Evolutionary conservation across 2,329 filamentous ascomycete species (phyloP).

Genomic region (Aspergillus fijiensis): DNA sequence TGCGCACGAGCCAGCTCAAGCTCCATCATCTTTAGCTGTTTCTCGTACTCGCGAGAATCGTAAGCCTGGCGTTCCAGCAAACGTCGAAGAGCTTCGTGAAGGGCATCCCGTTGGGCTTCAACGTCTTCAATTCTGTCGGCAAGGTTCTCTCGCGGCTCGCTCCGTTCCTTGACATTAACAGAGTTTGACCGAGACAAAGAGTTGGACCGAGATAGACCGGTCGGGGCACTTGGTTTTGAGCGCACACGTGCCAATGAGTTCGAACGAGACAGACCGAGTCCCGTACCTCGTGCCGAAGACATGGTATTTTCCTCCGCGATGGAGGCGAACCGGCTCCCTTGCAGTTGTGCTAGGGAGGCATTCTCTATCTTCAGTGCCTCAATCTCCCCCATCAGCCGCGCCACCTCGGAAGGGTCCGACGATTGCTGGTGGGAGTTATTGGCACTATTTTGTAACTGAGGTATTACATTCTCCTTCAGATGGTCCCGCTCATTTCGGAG

Average conservation of each 20-base stretch:
- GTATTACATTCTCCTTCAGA: constrained; percentile 82
- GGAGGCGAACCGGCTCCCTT: constrained; percentile 54
- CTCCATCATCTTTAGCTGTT: constrained; percentile 75
- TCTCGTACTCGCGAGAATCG: constrained; percentile 79
- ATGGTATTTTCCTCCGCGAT: constrained; percentile 59
- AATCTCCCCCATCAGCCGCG: constrained; percentile 84
- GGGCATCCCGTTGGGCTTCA: constrained; percentile 86
- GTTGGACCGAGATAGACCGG: constrained; percentile 41
- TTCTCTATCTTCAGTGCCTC: constrained; percentile 60
- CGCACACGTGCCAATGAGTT: constrained; percentile 64
- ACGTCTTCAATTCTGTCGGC: constrained; percentile 86
- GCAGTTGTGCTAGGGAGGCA: constrained; percentile 48
- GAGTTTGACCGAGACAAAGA: constrained; percentile 62
- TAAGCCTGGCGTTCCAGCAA: constrained; percentile 82
- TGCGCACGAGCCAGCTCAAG: constrained; percentile 73
- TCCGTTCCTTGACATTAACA: constrained; percentile 49
- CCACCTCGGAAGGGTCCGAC: constrained; percentile 49
- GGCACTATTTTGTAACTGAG: constrained; percentile 63
- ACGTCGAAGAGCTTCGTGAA: constrained; percentile 82
- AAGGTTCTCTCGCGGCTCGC: constrained; percentile 65
- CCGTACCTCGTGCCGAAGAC: constrained; percentile 46
- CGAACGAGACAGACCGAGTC: constrained; percentile 60
- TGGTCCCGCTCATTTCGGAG: constrained; percentile 81
- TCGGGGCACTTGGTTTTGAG: constrained; percentile 41
- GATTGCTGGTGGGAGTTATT: not conserved